These are phyloP conservation scores for Biancaea sappan DNA, from an alignment of 306 rosid genomes.

Conservation along the genomic window DNA sequence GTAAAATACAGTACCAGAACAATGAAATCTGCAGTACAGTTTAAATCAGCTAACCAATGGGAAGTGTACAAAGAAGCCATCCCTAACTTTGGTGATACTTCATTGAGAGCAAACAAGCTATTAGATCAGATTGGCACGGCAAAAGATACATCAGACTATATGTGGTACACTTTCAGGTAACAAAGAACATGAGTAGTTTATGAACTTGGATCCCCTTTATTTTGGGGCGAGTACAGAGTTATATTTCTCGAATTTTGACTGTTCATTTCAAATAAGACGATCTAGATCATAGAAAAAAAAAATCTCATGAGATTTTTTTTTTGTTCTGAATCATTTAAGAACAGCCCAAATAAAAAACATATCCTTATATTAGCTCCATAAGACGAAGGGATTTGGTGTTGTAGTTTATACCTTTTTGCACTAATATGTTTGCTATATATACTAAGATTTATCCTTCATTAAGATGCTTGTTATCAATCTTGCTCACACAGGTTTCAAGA, in stretches of 20 bases:
- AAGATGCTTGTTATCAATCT: slow-evolving; percentile 24
- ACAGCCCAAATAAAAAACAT: no score
- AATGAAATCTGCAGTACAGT: slow-evolving; percentile 37
- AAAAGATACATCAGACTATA: slow-evolving; percentile 54
- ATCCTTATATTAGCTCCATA: no score
- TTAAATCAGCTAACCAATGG: slow-evolving; percentile 45
- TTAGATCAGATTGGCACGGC: slow-evolving; percentile 51
- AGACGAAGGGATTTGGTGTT: no score
- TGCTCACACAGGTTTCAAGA: slow-evolving; percentile 31
- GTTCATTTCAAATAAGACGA: no score
- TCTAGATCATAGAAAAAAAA: no score
- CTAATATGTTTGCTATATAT: neutral
- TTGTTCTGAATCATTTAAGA: no score
- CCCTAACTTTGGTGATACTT: slow-evolving; percentile 41
- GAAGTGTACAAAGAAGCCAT: slow-evolving; percentile 45
- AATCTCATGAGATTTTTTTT: no score
- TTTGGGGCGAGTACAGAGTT: no score
- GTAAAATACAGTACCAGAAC: slow-evolving; percentile 36
- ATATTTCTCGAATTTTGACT: no score
- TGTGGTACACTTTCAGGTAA: slow-evolving; percentile 65
- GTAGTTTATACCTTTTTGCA: no score
- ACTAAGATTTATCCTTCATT: neutral
- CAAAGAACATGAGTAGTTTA: slow-evolving; percentile 12
- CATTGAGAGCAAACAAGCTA: slow-evolving; percentile 36
- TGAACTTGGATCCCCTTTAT: no score